Evolutionary conservation across 2,329 filamentous ascomycete genomes (phyloP).

Genomic region (Orbilia brochopaga): DNA sequence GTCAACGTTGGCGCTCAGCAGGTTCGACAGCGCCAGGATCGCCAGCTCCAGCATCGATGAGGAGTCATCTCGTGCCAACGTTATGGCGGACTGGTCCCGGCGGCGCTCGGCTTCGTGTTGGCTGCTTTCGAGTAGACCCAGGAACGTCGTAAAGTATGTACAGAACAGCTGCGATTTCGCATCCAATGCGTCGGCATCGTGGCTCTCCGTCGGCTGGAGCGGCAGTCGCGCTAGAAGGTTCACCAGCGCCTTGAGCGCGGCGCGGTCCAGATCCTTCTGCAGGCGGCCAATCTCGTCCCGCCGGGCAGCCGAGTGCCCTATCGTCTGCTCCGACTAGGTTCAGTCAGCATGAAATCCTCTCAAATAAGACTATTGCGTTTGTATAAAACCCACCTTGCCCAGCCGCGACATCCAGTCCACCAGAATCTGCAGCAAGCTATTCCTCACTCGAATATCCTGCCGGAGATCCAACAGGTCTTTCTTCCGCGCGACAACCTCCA

Average conservation of each 20-base stretch:
- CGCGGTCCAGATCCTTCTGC: conserved; percentile 70
- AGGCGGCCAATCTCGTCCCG: conserved; percentile 66
- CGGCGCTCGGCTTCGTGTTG: conserved; percentile 52
- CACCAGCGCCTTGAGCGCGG: conserved; percentile 70
- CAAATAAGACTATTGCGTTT: background rate
- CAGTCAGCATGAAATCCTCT: background rate
- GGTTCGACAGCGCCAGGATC: conserved; percentile 71
- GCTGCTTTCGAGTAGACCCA: conserved; percentile 64
- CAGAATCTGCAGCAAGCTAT: conserved; percentile 71
- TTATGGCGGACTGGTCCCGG: conserved; percentile 54
- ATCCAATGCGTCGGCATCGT: conserved; percentile 71
- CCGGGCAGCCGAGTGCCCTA: conserved; percentile 56
- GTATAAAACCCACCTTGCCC: conserved; percentile 49
- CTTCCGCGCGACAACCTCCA: conserved; percentile 69
- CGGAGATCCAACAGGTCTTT: conserved; percentile 73
- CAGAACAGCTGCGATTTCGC: conserved; percentile 75
- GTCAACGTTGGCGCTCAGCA: conserved; percentile 74
- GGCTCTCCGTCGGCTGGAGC: conserved; percentile 69
- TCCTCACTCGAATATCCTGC: conserved; percentile 72
- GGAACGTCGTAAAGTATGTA: conserved; percentile 72
- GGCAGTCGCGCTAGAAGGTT: conserved; percentile 71
- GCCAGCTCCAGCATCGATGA: conserved; percentile 68
- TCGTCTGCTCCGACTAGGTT: conserved; percentile 33
- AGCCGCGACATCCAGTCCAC: conserved; percentile 72
- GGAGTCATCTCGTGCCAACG: conserved; percentile 63